phyloP scores from a whole-genome alignment of 148 eudicot genomes.

The Rhododendron molle region DNA sequence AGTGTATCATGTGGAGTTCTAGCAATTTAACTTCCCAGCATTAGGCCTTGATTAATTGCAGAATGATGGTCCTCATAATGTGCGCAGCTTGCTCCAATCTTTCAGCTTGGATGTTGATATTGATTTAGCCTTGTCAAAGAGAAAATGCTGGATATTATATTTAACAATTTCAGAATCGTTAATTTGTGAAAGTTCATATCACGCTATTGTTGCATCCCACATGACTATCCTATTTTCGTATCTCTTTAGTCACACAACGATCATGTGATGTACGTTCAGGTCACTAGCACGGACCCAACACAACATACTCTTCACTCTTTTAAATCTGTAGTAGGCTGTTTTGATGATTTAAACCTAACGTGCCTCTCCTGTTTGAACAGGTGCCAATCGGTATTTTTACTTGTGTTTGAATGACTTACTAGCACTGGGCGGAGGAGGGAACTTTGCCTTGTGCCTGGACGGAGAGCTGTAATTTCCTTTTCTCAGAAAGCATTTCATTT shows the following conservation, averaged over 20 bases:
- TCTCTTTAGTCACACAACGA: neutral
- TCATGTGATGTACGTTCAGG: neutral
- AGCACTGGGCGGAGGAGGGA: constrained; percentile 90
- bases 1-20: neutral
- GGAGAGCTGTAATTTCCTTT: constrained; percentile 76
- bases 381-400: constrained; percentile 80
- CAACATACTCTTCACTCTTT: neutral
- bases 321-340: neutral
- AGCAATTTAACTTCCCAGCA: neutral
- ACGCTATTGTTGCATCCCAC: neutral
- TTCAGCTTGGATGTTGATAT: neutral
- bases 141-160: neutral
- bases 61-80: neutral
- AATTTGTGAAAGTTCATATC: neutral
- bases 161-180: neutral
- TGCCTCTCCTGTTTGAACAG: constrained; percentile 28
- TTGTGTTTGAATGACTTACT: constrained; percentile 71
- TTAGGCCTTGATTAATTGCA: neutral
- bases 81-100: neutral
- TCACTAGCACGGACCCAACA: neutral
- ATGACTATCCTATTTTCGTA: neutral
- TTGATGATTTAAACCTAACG: constrained; percentile 14
- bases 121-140: neutral
- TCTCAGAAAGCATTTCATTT: neutral
- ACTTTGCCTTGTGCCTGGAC: constrained; percentile 71